Percentiles rank a stretch among this genome's conserved stretches.
Evolutionary conservation across 352 stramenopile genomes (phyloP).

Genomic region (Pythium dissimile): DNA sequence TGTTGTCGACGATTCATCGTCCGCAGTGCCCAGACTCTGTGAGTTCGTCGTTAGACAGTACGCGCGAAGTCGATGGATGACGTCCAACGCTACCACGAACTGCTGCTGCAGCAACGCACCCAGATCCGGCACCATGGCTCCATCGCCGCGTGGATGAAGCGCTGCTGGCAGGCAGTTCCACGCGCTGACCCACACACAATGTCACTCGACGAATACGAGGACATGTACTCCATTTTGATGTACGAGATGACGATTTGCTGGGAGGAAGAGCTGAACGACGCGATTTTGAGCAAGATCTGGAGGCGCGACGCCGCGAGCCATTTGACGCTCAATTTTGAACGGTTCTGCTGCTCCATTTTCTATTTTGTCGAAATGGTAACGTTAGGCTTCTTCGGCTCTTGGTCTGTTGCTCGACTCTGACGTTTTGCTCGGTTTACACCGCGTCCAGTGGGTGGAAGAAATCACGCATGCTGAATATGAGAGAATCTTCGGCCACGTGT

Average conservation of each 20-base stretch:
- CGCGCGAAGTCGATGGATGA: constrained; percentile 28
- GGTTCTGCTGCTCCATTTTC: constrained; percentile 62
- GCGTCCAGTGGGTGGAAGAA: constrained; percentile 38
- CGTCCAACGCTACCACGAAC: constrained; percentile 33
- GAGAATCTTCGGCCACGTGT: constrained; percentile 33
- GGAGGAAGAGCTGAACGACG: constrained; percentile 49
- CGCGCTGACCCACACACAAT: constrained; percentile 19
- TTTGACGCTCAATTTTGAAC: constrained; percentile 36
- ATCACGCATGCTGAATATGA: constrained; percentile 34
- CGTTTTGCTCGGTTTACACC: too few species aligned
- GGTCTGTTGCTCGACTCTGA: too few species aligned
- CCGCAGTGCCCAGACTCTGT: background rate
- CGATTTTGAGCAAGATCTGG: constrained; percentile 48
- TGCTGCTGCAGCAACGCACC: constrained; percentile 41
- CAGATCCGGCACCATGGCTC: constrained; percentile 39
- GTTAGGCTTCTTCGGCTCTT: too few species aligned
- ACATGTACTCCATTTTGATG: constrained; percentile 49
- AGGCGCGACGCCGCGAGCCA: constrained; percentile 33
- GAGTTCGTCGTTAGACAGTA: background rate
- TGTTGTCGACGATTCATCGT: background rate
- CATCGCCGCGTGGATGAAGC: constrained; percentile 37
- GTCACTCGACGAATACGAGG: constrained; percentile 36
- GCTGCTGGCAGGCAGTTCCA: constrained; percentile 32
- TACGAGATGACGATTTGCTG: constrained; percentile 63
- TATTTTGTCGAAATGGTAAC: constrained; percentile 53